Evolutionary conservation across 108 stramenopile species (phyloP).

Genomic region (Pseudonitzschia multiseries): DNA sequence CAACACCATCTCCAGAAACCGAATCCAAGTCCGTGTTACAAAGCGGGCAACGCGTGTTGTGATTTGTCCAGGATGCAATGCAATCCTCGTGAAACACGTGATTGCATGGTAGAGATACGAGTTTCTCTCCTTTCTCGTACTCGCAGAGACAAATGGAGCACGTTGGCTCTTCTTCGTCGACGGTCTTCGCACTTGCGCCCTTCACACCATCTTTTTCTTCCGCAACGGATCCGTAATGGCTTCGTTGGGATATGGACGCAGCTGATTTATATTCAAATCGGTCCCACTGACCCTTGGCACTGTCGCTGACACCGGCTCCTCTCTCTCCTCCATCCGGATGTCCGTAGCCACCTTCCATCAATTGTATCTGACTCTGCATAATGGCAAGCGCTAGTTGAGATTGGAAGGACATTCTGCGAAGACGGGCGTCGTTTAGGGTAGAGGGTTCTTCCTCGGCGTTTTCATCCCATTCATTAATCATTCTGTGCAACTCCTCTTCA

Average conservation of each 20-base stretch:
- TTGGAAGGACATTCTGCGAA: slow-evolving; percentile 80
- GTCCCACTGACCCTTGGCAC: slow-evolving; percentile 69
- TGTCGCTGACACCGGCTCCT: slow-evolving; percentile 65
- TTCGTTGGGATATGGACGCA: neutral
- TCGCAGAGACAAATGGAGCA: slow-evolving; percentile 89
- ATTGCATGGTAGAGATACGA: slow-evolving; percentile 66
- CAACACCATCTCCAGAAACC: neutral
- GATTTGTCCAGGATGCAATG: slow-evolving; percentile 70
- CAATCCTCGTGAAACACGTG: slow-evolving; percentile 86
- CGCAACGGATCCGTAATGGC: slow-evolving; percentile 38
- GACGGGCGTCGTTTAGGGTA: slow-evolving; percentile 41
- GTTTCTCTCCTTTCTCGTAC: slow-evolving; percentile 75
- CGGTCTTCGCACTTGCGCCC: slow-evolving; percentile 16
- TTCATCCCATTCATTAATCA: slow-evolving; percentile 48
- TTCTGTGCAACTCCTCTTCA: slow-evolving; percentile 74
- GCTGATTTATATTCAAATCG: slow-evolving; percentile 50
- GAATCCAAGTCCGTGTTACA: slow-evolving; percentile 81
- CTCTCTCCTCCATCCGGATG: slow-evolving; percentile 54
- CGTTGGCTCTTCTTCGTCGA: slow-evolving; percentile 50
- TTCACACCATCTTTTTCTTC: slow-evolving; percentile 15
- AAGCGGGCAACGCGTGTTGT: slow-evolving; percentile 79
- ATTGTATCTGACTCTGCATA: slow-evolving; percentile 81
- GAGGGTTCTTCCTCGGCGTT: slow-evolving; percentile 29
- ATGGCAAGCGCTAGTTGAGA: slow-evolving; percentile 90
- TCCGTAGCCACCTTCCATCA: slow-evolving; percentile 85